Evolutionary conservation across 1,139 yeast species (phyloP).

Genomic region (Candida sanyaensis): DNA sequence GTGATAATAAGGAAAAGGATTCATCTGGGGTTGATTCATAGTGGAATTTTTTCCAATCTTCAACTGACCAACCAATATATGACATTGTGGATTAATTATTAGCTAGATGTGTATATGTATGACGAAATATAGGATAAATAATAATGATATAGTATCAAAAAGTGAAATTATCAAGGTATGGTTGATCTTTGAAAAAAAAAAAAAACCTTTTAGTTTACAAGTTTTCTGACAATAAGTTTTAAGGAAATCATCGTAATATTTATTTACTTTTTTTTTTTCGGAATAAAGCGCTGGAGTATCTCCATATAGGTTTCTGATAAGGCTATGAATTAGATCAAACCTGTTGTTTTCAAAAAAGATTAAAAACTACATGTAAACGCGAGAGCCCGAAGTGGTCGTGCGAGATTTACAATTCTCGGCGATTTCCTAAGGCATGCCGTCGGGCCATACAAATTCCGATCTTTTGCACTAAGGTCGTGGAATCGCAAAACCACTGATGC

Average conservation of each 20-base stretch:
- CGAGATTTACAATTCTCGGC: not conserved
- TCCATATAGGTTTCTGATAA: slow-evolving; percentile 2
- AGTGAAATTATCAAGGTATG: too few relatives aligned
- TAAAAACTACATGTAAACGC: slow-evolving; percentile 4
- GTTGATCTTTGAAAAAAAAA: not conserved
- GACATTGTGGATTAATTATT: slow-evolving; percentile 7
- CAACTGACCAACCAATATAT: slow-evolving; percentile 40
- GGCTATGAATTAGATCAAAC: not conserved
- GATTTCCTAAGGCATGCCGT: not conserved
- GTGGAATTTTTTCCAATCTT: slow-evolving; percentile 74
- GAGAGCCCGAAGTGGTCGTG: slow-evolving; percentile 4
- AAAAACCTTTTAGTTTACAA: not conserved
- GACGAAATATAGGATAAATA: not conserved
- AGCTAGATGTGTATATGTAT: not conserved
- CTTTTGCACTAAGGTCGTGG: too few relatives aligned
- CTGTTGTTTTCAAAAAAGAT: not conserved
- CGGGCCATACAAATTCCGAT: not conserved
- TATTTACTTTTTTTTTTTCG: not conserved
- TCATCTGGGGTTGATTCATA: slow-evolving; percentile 59
- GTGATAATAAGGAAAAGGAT: slow-evolving; percentile 52
- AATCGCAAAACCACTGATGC: too few relatives aligned
- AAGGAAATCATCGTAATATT: not conserved
- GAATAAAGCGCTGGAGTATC: not conserved
- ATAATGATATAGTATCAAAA: not conserved
- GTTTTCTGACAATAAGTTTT: not conserved